Percentiles rank a stretch among this genome's conserved stretches.
These are phyloP conservation scores for Bidens hawaiensis DNA, from an alignment of 140 eudicot genomes.

Conservation along the genomic window DNA sequence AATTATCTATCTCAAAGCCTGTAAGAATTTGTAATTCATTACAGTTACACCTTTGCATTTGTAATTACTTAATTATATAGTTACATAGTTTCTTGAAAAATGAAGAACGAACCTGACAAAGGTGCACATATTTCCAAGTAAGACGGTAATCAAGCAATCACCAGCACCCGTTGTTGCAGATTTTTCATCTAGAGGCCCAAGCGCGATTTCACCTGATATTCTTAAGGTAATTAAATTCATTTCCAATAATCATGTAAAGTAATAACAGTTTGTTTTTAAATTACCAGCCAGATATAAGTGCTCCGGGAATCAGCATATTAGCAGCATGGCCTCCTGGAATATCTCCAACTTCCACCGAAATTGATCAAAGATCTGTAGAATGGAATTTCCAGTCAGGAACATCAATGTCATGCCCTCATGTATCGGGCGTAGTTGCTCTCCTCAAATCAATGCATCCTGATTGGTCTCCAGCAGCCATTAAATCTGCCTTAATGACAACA, in stretches of 20 bases:
- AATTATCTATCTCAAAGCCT: constrained; percentile 36
- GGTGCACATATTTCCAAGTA: constrained; percentile 47
- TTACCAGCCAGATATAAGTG: constrained; percentile 61
- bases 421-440: constrained; percentile 71
- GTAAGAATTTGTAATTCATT: constrained; percentile 21
- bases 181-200: constrained; percentile 86
- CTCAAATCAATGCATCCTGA: constrained; percentile 59
- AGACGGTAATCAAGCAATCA: constrained; percentile 40
- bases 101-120: constrained; percentile 34
- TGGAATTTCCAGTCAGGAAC: constrained; percentile 72
- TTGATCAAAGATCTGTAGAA: constrained; percentile 39
- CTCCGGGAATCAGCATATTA: constrained; percentile 65
- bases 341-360: constrained; percentile 48
- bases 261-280: neutral
- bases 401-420: constrained; percentile 87
- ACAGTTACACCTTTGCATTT: neutral
- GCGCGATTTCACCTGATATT: constrained; percentile 54
- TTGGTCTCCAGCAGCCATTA: constrained; percentile 85
- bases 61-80: neutral
- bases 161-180: constrained; percentile 58
- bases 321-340: constrained; percentile 74
- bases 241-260: neutral
- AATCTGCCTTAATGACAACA: constrained; percentile 72
- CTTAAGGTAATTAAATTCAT: constrained; percentile 48
- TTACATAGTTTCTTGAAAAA: constrained; percentile 17